Percentiles rank a stretch among this genome's conserved stretches.
These are phyloP conservation scores for Blastobotrys illinoisensis DNA, from an alignment of 1,139 yeast species.

Conservation along the genomic window DNA sequence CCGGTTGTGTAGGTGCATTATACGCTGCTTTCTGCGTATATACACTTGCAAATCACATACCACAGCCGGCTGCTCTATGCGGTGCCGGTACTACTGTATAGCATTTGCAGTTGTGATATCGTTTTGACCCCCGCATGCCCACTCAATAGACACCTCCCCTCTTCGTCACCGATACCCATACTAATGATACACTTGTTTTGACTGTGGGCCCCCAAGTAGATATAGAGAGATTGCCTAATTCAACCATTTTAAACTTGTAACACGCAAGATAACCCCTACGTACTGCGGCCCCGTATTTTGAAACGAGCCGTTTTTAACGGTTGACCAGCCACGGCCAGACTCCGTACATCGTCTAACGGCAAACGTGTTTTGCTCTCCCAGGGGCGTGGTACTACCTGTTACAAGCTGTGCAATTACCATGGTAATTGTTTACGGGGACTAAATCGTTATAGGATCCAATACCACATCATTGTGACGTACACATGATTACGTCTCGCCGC, in stretches of 20 bases:
- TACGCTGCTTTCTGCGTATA: background rate
- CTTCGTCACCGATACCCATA: background rate
- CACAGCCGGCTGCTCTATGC: background rate
- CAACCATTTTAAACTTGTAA: background rate
- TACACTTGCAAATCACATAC: background rate
- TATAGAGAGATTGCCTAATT: background rate
- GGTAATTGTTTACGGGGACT: background rate
- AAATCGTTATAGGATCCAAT: background rate
- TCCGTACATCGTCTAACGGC: background rate
- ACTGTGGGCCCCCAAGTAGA: background rate
- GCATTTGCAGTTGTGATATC: background rate
- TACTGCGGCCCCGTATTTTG: background rate
- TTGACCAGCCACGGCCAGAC: background rate
- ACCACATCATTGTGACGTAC: background rate
- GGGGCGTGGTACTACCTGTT: too few relatives aligned
- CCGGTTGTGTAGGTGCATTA: background rate
- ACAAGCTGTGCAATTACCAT: too few relatives aligned
- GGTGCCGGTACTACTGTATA: too few relatives aligned
- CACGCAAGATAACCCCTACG: background rate
- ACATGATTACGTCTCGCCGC: background rate
- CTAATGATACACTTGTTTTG: background rate
- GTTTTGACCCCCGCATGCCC: background rate
- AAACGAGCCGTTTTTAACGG: background rate
- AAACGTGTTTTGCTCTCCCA: too few relatives aligned
- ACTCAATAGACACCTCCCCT: background rate